Base-by-base conservation (phyloP, 768 basidiomycete genomes). In the Mycena latifolia region DNA sequence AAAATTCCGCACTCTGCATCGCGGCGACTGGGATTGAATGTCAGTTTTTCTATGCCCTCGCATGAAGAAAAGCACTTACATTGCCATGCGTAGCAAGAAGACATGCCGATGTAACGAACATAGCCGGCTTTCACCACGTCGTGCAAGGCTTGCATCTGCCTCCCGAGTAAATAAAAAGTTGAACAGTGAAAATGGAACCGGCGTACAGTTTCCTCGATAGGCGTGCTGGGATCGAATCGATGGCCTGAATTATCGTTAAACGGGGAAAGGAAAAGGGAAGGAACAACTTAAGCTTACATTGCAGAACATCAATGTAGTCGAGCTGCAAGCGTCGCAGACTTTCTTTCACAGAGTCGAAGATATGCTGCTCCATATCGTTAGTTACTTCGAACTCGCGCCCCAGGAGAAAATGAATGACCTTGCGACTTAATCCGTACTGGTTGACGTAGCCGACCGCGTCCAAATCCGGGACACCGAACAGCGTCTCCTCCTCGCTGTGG, bases 231-330 rank as follows among this genome's bases (percentile, higher is more conserved):
- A 53, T 61, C 60, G 41, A 61, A 61, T 14, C 60, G 60, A 41
- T 61, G 60, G 29, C 60, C 60, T 61, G 48, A n/a, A 3, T 5
- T 41, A 14, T 24, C 10, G 14, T 29, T 53, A 22, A 37, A 53
- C 37, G 20, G 20, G 33, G 6, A 28, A 12, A 53, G n/a, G 31
- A 37, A 35, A 37, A 53, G 33, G 15, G 10, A 39, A 39, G 5
- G 37, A 39, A 53, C 51, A 18, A 51, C 29, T 33, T 7, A 33
- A 25, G 29, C n/a, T 25, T 70, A 84, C 90, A 90, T 79, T 93
- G 92, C 14, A 92, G 76, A 2, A 93, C 77, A 71, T 93, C 93
- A 71, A 94, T 82, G 66, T 93, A 92, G 52, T 93, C 92, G 24
- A 92, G 75, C 47, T 92, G 89, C 1, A 94, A 81, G 18, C 92